Evolutionary conservation across 108 stramenopile genomes (phyloP), one percentile per base, ranked within the genome.

Genomic region (Poteriospumella lacustris): DNA sequence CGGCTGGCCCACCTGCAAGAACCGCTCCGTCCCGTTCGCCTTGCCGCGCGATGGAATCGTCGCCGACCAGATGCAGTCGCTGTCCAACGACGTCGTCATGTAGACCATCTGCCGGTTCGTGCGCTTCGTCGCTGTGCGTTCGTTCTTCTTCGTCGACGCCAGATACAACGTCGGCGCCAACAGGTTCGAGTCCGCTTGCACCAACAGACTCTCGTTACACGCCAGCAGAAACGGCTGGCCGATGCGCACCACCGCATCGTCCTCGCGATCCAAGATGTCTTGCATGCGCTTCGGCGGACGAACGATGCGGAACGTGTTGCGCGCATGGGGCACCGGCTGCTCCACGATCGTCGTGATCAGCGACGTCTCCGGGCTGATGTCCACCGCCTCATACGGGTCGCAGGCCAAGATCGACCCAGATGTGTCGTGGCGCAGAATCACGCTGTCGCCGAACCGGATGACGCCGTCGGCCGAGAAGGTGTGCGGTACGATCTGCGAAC

Each of bases 101-200:
- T 75, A 85, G 28, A 80, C 84, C 41, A 73, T 42, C 79, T 85
- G 84, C 43, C 64, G 73, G 80, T 85, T 85, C 39, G 76, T 47
- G 67, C 82, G 34, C 75, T 58, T 79, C 5, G 60, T 47, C 15
- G 79, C 59, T 24, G 68, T 80, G 39, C 73, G 40, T 58, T 85
- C 82, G 41, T 82, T 85, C 80, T 85, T 85, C 3, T 82, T 64
- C 39, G 42, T 76, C 5, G 79, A 80, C 1, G 81, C 59, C 41
- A 84, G 76, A 43, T 82, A 84, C 40, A 82, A 73, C 5, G 79
- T 75, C 29, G 83, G 79, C 44, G 67, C 41, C 42, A 60, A 58
- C 78, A 80, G 62, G 33, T 43, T 52, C 15, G 43, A 44, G 28
- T 58, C 36, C 33, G 76, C 81, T 39, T 78, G 72, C 73, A 82